These are phyloP conservation scores for Cardamine chenopodiifolia DNA, from an alignment of 345 rosid genomes.

Conservation along the genomic window DNA sequence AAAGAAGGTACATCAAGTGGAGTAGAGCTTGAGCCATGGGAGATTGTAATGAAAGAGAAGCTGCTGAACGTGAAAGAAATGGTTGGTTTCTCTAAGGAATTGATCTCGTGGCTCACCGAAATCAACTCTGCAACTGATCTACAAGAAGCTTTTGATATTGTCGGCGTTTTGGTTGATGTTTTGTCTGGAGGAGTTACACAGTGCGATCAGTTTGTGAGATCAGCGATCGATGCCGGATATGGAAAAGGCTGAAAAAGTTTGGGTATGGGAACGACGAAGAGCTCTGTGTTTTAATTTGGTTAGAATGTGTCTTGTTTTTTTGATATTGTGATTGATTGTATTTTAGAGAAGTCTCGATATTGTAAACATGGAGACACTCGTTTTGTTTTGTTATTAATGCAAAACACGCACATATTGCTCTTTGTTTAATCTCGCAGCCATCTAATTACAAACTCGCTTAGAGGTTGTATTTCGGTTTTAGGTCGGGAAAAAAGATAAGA, in stretches of 20 bases:
- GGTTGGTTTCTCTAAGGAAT: constrained; percentile 81
- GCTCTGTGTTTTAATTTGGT: too few relatives aligned
- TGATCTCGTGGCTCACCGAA: constrained; percentile 82
- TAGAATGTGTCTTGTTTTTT: constrained; percentile 9
- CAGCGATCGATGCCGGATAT: constrained; percentile 67
- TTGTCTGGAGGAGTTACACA: constrained; percentile 63
- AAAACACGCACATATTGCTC: constrained; percentile 31
- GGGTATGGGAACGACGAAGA: constrained; percentile 15
- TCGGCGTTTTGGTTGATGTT: constrained; percentile 75
- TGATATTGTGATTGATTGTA: constrained; percentile 31
- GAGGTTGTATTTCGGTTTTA: too few relatives aligned
- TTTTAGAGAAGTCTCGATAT: neutral
- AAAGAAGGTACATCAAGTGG: constrained; percentile 56
- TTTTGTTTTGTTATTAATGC: constrained; percentile 28
- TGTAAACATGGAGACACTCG: constrained; percentile 24
- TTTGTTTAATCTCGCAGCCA: constrained; percentile 16
- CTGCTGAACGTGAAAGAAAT: constrained; percentile 72
- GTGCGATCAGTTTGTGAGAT: constrained; percentile 79
- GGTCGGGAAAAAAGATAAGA: too few relatives aligned
- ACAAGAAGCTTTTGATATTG: constrained; percentile 88
- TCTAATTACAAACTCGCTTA: neutral
- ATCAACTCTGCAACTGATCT: constrained; percentile 71
- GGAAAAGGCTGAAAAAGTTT: constrained; percentile 57
- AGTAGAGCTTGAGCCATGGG: constrained; percentile 73
- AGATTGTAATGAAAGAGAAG: constrained; percentile 73